These are phyloP conservation scores for Phytophthora macrochlamydospora DNA, from an alignment of 352 stramenopile genomes.

Conservation along the genomic window DNA sequence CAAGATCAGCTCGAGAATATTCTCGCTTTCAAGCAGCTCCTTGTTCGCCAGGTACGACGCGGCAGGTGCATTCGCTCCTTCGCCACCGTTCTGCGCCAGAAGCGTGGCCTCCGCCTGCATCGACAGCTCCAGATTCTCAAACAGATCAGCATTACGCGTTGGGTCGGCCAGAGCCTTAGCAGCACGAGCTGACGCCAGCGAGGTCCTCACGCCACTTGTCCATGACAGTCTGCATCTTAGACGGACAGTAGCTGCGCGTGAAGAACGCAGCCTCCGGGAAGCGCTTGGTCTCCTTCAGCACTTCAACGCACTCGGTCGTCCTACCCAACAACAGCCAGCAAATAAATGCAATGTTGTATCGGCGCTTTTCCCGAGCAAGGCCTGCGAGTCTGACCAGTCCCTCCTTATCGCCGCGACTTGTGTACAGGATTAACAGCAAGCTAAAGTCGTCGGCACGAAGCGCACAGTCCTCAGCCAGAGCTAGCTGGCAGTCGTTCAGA, in stretches of 20 bases:
- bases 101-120: slow-evolving; percentile 96
- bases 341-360: slow-evolving; percentile 97
- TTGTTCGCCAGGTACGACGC: slow-evolving; percentile 81
- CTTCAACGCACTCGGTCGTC: slow-evolving; percentile 94
- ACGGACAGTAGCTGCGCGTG: slow-evolving; percentile 97
- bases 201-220: slow-evolving; percentile 97
- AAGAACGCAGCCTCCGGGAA: slow-evolving; percentile 99
- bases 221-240: slow-evolving; percentile 95
- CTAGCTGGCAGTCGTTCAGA: slow-evolving; percentile 93
- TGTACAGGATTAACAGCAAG: slow-evolving; percentile 97
- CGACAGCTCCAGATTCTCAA: slow-evolving; percentile 95
- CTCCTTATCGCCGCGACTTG: slow-evolving; percentile 92
- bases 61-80: slow-evolving; percentile 53
- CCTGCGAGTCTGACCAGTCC: slow-evolving; percentile 92
- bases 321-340: slow-evolving; percentile 95
- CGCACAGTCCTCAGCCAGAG: slow-evolving; percentile 95
- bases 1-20: slow-evolving; percentile 55
- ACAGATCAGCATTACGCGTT: slow-evolving; percentile 91
- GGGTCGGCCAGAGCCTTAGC: slow-evolving; percentile 96
- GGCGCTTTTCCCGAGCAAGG: slow-evolving; percentile 83
- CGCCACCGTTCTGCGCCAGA: slow-evolving; percentile 65
- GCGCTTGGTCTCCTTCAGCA: slow-evolving; percentile 95
- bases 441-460: slow-evolving; percentile 96
- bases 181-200: slow-evolving; percentile 83
- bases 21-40: slow-evolving; percentile 67